These are phyloP conservation scores for Zangia roseola DNA, from an alignment of 768 basidiomycete species.

Conservation along the genomic window DNA sequence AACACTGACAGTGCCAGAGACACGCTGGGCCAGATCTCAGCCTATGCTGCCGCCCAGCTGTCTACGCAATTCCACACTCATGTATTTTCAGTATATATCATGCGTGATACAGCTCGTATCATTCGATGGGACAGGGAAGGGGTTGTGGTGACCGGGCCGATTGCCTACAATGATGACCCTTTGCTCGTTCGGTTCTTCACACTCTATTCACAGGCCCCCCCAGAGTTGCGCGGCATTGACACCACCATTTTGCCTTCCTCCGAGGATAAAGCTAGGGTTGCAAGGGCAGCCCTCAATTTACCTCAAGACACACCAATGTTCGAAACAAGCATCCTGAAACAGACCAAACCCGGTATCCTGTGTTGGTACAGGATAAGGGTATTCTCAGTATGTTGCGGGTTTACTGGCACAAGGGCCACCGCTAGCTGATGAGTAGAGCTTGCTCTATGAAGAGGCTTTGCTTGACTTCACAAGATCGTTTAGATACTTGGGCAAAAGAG, in stretches of 20 bases:
- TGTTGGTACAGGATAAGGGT: too few relatives aligned
- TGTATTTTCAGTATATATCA: constrained; percentile 30
- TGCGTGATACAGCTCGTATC: constrained; percentile 24
- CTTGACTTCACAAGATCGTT: too few relatives aligned
- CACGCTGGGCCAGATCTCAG: constrained; percentile 20
- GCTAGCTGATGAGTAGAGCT: too few relatives aligned
- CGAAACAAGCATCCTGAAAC: too few relatives aligned
- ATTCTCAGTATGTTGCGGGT: too few relatives aligned
- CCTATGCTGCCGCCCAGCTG: constrained; percentile 20
- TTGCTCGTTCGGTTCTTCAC: constrained; percentile 26
- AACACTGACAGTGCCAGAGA: not conserved
- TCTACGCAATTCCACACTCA: constrained; percentile 31
- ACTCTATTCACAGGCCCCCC: constrained; percentile 18
- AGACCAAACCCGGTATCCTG: too few relatives aligned
- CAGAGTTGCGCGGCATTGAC: constrained; percentile 24
- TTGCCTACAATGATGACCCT: constrained; percentile 22
- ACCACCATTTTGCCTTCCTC: not conserved
- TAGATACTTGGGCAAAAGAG: too few relatives aligned
- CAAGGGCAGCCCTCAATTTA: too few relatives aligned
- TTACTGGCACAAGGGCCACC: too few relatives aligned
- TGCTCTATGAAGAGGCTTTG: too few relatives aligned
- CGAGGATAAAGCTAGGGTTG: too few relatives aligned
- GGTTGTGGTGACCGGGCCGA: constrained; percentile 22
- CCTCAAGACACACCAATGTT: too few relatives aligned
- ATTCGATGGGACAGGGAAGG: constrained; percentile 35